Evolutionary conservation across 2,329 filamentous ascomycete species (phyloP), one percentile per base, ranked within the genome.

Genomic region (Ophiocordyceps camponoti-rufipedis): DNA sequence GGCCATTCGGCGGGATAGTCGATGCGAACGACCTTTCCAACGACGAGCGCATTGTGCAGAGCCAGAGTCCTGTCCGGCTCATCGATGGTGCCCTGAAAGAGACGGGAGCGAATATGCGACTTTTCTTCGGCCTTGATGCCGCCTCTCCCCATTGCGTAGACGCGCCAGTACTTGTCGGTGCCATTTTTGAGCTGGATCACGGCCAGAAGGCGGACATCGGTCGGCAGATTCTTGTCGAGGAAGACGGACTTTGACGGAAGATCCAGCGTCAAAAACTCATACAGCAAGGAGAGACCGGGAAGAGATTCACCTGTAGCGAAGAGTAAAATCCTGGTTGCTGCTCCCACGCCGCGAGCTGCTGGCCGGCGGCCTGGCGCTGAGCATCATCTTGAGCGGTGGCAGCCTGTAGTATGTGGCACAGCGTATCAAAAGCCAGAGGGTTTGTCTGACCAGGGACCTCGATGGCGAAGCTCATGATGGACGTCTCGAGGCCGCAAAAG

Each of bases 131-230:
- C 74, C 58, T 80, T 78, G 47, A 82, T 74, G 44, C 85, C 78
- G 32, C 83, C 84, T 58, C 67, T 70, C 28, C 59, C 44, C 47
- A 63, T 53, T 32, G 65, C 58, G 72, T 85, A 57, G n/a, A 64
- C 53, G 13, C 91, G 75, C 91, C 91, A 98, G 62, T 87, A 86
- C 58, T 82, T 87, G 59, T 96, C 89, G 62, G 96, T 88, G 46
- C 88, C 91, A 61, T 96, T 95, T 61, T 96, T 96, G 45, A 98
- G 72, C 58, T 94, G 85, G 53, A 96, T 94, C 47, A 96, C 78
- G 46, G 89, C 84, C 11, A 95, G 78, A 56, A 94, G 87, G 49
- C 91, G 83, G 45, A 89, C 75, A 55, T 93, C 80, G 47, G 76
- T 64, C 1, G 85, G 83, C 1, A 93, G 67, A 2, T 78, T 77